Conservation (phyloP, 2,329 filamentous ascomycete species). For the Drechslera avenae region DNA sequence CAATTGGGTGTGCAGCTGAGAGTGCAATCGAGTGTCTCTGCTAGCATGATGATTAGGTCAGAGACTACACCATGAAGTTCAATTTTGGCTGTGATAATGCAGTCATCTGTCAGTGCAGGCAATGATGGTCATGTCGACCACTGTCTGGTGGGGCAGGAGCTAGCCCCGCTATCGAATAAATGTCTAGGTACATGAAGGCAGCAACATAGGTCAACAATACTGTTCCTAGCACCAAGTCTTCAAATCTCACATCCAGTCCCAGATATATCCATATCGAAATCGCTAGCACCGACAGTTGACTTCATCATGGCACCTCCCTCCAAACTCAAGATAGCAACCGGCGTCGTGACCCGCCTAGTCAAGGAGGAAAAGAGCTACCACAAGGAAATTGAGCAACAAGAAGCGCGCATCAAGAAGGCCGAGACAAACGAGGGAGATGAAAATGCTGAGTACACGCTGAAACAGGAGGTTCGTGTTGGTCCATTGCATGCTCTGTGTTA, state of each 20-base stretch:
- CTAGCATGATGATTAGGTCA: not conserved
- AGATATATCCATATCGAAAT: not conserved
- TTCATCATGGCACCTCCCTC: conserved; percentile 74
- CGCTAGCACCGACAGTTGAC: not conserved
- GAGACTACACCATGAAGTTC: not conserved
- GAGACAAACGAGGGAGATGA: conserved; percentile 66
- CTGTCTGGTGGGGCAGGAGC: conserved; percentile 7
- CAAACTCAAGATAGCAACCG: conserved; percentile 77
- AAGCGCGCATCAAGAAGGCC: conserved; percentile 71
- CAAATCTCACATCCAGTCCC: not conserved
- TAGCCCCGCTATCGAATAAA: conserved; percentile 26
- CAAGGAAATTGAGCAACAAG: conserved; percentile 79
- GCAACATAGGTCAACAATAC: conserved; percentile 8
- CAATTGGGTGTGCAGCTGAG: not conserved
- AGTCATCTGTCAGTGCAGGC: not conserved
- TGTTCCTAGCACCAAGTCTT: not conserved
- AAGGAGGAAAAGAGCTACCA: conserved; percentile 93
- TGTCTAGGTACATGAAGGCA: conserved; percentile 15
- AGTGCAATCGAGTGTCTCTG: not conserved
- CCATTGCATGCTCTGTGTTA: no score
- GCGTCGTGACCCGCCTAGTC: conserved; percentile 79
- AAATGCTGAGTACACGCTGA: conserved; percentile 79
- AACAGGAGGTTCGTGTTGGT: conserved; percentile 72
- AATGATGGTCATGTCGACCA: no score
- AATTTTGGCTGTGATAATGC: not conserved